Percentiles rank a stretch among this genome's conserved stretches.
phyloP scores from a whole-genome alignment of 306 rosid species.

The Ormosia semicastrata region DNA sequence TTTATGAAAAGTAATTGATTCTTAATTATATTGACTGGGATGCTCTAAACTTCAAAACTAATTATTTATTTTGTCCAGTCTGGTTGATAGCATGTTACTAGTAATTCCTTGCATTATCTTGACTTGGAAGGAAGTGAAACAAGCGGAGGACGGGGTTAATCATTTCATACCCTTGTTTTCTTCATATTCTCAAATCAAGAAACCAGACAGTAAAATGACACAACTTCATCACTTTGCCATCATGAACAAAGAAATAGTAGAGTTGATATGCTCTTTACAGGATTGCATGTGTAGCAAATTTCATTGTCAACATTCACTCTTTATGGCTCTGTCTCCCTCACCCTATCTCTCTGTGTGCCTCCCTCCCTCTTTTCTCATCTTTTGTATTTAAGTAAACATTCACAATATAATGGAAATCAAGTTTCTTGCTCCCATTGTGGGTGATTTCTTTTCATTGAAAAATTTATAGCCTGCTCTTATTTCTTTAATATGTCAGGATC shows the following conservation, averaged over 20 bases:
- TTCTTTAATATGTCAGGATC: slow-evolving; percentile 48
- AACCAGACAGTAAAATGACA: not conserved
- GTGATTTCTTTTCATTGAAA: not conserved
- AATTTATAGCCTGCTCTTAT: slow-evolving; percentile 22
- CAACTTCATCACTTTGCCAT: not conserved
- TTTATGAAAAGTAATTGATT: not conserved
- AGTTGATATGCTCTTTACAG: not conserved
- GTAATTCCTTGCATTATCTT: slow-evolving; percentile 6
- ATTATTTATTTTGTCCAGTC: not conserved
- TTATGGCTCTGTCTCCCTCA: not conserved
- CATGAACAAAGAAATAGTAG: not conserved
- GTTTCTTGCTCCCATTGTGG: slow-evolving; percentile 10
- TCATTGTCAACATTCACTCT: slow-evolving; percentile 3
- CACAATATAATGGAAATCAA: not conserved
- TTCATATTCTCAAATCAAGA: not conserved
- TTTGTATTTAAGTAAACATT: not conserved
- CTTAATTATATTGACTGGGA: not conserved
- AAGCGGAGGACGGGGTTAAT: not conserved
- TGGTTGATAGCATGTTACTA: not conserved
- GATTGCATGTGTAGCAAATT: not conserved
- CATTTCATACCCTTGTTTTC: not conserved
- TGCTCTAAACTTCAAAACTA: not conserved
- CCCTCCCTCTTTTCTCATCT: not conserved
- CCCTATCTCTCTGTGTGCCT: not conserved
- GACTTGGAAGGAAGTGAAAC: not conserved